Evolutionary conservation across 371 early-diverging fungal species (phyloP).

Genomic region (Gilbertella persicaria): DNA sequence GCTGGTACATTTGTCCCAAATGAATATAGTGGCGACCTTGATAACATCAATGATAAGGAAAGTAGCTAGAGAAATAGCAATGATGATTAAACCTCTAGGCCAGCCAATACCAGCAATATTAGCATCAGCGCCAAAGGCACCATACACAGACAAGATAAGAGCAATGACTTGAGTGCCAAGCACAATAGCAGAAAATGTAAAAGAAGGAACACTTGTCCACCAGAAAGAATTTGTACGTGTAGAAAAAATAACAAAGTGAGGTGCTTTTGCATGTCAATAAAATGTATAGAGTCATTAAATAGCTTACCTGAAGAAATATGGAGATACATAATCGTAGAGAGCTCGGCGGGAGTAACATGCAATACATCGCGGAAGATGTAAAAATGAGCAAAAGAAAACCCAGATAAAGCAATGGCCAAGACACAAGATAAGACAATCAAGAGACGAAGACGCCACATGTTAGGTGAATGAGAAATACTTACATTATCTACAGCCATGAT

Average conservation of each 20-base stretch:
- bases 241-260: conserved; percentile 96
- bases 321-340: conserved; percentile 87
- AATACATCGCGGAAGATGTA: conserved; percentile 71
- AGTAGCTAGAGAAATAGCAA: conserved; percentile 69
- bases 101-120: conserved; percentile 54
- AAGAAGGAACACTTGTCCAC: conserved; percentile 85
- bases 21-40: conserved; percentile 75
- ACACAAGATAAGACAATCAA: conserved; percentile 79
- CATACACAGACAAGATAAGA: conserved; percentile 82
- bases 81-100: conserved; percentile 59
- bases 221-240: conserved; percentile 86
- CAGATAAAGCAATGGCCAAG: conserved; percentile 71
- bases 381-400: conserved; percentile 82
- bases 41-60: conserved; percentile 82
- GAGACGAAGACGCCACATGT: conserved; percentile 89
- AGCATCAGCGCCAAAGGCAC: conserved; percentile 35
- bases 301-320: conserved; percentile 79
- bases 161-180: conserved; percentile 92
- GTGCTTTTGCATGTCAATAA: conserved; percentile 65
- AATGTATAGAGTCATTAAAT: conserved; percentile 8
- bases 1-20: conserved; percentile 57
- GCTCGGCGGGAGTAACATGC: conserved; percentile 36
- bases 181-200: conserved; percentile 78
- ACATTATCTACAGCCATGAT: conserved; percentile 93
- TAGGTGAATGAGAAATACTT: conserved; percentile 76